Evolutionary conservation across 768 basidiomycete species (phyloP).

Genomic region (Trametes punicea): DNA sequence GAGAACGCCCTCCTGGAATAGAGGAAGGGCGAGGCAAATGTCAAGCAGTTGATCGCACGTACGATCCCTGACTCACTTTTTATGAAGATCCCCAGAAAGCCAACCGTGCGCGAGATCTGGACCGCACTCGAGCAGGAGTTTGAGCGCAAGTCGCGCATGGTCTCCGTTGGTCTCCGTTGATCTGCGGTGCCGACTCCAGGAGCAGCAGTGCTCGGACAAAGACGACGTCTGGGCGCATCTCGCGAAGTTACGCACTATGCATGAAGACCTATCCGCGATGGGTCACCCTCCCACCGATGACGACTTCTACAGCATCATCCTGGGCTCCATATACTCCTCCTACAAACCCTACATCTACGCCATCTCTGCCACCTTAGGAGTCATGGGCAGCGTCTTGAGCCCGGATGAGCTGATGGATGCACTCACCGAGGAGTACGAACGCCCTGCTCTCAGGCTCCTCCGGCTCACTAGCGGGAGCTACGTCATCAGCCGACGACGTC

Average conservation of each 20-base stretch:
- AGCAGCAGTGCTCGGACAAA: slow-evolving; percentile 29
- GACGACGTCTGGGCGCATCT: slow-evolving; percentile 34
- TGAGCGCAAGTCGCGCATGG: slow-evolving; percentile 29
- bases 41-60: slow-evolving; percentile 32
- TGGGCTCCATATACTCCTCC: no score
- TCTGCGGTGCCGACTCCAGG: slow-evolving; percentile 28
- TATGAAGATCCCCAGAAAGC: slow-evolving; percentile 28
- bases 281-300: slow-evolving; percentile 30
- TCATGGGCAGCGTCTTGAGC: no score
- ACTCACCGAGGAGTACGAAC: background rate
- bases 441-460: background rate
- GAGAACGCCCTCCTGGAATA: slow-evolving; percentile 22
- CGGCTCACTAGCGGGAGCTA: background rate
- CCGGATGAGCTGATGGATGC: slow-evolving; percentile 18
- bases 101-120: slow-evolving; percentile 30
- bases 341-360: no score
- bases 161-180: slow-evolving; percentile 33
- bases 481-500: background rate
- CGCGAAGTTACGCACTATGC: slow-evolving; percentile 28
- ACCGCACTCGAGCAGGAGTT: slow-evolving; percentile 25
- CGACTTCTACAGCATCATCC: slow-evolving; percentile 34
- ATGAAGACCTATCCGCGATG: slow-evolving; percentile 34
- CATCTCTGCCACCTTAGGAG: no score
- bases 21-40: slow-evolving; percentile 28
- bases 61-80: slow-evolving; percentile 37